These are phyloP conservation scores for Penicillium crystallinum DNA, from an alignment of 495 filamentous ascomycete genomes.

Conservation along the genomic window DNA sequence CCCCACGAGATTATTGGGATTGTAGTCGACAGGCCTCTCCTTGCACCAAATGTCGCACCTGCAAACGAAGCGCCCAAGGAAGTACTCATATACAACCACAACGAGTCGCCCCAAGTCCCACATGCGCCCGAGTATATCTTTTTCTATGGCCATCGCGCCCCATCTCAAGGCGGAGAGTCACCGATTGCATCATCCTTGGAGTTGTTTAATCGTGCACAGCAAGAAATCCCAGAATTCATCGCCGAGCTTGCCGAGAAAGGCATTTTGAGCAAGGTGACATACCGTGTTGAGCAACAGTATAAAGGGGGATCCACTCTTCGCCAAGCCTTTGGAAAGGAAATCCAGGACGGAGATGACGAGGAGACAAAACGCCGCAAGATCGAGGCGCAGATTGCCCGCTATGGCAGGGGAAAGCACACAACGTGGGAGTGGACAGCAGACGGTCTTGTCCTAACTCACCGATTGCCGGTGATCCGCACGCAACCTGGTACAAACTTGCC, in stretches of 20 bases:
- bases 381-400: slow-evolving; percentile 47
- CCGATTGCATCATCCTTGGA: slow-evolving; percentile 49
- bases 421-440: slow-evolving; percentile 48
- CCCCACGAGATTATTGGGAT: slow-evolving; percentile 55
- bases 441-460: slow-evolving; percentile 35
- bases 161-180: slow-evolving; percentile 43
- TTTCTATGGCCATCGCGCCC: slow-evolving; percentile 40
- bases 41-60: slow-evolving; percentile 49
- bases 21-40: slow-evolving; percentile 43
- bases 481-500: slow-evolving; percentile 46
- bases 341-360: slow-evolving; percentile 41
- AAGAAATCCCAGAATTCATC: slow-evolving; percentile 46
- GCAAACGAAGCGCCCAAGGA: slow-evolving; percentile 50
- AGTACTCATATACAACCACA: slow-evolving; percentile 49
- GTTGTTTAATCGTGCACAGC: slow-evolving; percentile 43
- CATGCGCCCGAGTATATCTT: slow-evolving; percentile 52
- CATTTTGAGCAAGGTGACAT: slow-evolving; percentile 39
- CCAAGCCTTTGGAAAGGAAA: slow-evolving; percentile 49
- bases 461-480: slow-evolving; percentile 42
- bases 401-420: slow-evolving; percentile 28
- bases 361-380: slow-evolving; percentile 40
- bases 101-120: slow-evolving; percentile 50
- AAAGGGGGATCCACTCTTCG: slow-evolving; percentile 45
- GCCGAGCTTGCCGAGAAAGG: slow-evolving; percentile 41
- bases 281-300: slow-evolving; percentile 42